Conservation (phyloP, 345 rosid genomes). For the Moricandia moricandioides region DNA sequence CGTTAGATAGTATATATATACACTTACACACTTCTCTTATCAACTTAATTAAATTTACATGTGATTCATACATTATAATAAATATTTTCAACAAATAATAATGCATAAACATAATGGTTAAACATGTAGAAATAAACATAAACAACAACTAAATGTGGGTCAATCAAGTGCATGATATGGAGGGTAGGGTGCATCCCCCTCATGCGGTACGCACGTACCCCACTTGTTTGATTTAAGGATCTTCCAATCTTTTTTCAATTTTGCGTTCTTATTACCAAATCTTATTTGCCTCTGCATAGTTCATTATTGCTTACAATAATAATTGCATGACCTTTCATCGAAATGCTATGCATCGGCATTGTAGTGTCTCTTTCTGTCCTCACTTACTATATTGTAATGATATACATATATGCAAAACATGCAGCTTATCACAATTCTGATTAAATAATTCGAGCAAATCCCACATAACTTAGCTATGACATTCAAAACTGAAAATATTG, state of each 20-base stretch:
- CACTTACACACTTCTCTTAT: background rate
- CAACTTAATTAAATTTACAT: background rate
- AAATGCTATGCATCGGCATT: conserved; percentile 24
- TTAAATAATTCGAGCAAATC: background rate
- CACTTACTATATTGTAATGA: background rate
- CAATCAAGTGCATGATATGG: conserved; percentile 31
- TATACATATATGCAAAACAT: background rate
- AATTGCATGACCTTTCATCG: background rate
- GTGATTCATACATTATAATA: background rate
- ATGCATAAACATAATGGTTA: background rate
- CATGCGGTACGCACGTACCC: conserved; percentile 31
- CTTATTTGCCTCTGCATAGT: conserved; percentile 9
- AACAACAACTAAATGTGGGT: background rate
- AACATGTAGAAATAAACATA: background rate
- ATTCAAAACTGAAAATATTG: background rate
- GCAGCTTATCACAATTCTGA: background rate
- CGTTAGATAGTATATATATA: background rate
- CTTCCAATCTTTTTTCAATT: conserved; percentile 7
- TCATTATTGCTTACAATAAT: conserved; percentile 17
- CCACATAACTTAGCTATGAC: background rate
- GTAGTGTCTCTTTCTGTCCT: conserved; percentile 16
- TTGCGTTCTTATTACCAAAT: background rate
- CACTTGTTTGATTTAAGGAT: conserved; percentile 41
- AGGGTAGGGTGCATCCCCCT: conserved; percentile 37
- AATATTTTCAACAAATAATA: background rate